Percentiles rank a stretch among this genome's conserved stretches.
These are phyloP conservation scores for Acanthamoeba healyi DNA, from an alignment of 208 protist genomes.

Conservation along the genomic window DNA sequence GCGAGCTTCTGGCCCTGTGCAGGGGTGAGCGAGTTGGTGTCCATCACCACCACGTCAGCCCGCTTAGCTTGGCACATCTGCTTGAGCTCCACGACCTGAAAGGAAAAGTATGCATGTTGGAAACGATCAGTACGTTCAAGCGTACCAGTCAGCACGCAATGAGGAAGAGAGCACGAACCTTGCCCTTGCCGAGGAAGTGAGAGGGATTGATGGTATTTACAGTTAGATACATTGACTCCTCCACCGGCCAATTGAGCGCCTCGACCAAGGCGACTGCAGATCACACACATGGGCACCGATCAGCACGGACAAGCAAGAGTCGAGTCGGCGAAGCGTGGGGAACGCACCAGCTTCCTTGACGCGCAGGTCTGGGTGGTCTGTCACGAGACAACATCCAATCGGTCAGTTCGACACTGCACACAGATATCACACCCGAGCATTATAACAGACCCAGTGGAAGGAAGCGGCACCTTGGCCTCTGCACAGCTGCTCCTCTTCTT, in stretches of 20 bases:
- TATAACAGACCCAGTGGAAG: background rate
- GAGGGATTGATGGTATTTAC: conserved; percentile 64
- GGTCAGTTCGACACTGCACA: too few relatives aligned
- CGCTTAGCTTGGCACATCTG: conserved; percentile 8
- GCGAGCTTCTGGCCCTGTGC: conserved; percentile 52
- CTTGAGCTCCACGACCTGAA: background rate
- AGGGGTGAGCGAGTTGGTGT: conserved; percentile 41
- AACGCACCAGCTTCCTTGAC: conserved; percentile 34
- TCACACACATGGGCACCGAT: background rate
- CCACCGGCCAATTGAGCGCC: conserved; percentile 45
- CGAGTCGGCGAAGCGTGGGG: background rate
- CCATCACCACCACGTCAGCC: conserved; percentile 8
- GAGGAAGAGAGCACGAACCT: background rate
- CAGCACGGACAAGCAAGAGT: background rate
- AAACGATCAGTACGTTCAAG: too few relatives aligned
- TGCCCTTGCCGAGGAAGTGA: conserved; percentile 70
- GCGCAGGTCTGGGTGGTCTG: conserved; percentile 47
- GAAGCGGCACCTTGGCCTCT: background rate
- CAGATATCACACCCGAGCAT: background rate
- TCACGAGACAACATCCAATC: too few relatives aligned
- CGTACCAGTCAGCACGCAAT: too few relatives aligned
- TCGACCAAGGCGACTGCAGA: conserved; percentile 32
- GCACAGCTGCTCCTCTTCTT: conserved; percentile 41
- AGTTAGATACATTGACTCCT: background rate
- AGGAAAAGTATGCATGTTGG: background rate